Evolutionary conservation across 2,329 filamentous ascomycete species (phyloP).

Genomic region (Colletotrichum cordylinicola): DNA sequence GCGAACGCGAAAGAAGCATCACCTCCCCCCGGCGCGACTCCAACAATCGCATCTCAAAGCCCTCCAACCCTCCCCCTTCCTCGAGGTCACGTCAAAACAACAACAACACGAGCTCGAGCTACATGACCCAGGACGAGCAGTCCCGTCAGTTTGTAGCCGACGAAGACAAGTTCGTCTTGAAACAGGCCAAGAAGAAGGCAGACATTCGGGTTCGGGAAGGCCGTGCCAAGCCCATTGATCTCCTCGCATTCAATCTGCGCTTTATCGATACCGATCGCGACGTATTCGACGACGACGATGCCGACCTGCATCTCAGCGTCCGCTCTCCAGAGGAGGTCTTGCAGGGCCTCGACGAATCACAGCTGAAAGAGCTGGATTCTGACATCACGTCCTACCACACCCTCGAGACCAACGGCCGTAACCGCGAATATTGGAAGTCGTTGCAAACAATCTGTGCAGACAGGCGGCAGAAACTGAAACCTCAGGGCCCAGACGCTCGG

Average conservation of each 20-base stretch:
- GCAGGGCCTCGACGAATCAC: slow-evolving; percentile 68
- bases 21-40: slow-evolving; percentile 62
- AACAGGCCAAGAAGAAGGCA: slow-evolving; percentile 97
- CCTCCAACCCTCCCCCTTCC: slow-evolving; percentile 37
- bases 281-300: slow-evolving; percentile 84
- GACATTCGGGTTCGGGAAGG: slow-evolving; percentile 92
- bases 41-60: slow-evolving; percentile 62
- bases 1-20: slow-evolving; percentile 46
- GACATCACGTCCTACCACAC: slow-evolving; percentile 83
- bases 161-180: slow-evolving; percentile 94
- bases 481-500: slow-evolving; percentile 68
- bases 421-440: slow-evolving; percentile 91
- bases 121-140: slow-evolving; percentile 77
- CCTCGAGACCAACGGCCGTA: slow-evolving; percentile 78
- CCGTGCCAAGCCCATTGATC: slow-evolving; percentile 91
- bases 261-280: slow-evolving; percentile 87
- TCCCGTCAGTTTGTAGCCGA: slow-evolving; percentile 87
- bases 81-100: slow-evolving; percentile 31
- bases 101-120: slow-evolving; percentile 34
- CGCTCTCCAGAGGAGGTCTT: slow-evolving; percentile 84
- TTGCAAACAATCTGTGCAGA: slow-evolving; percentile 86
- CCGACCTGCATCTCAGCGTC: slow-evolving; percentile 75
- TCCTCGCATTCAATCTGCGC: slow-evolving; percentile 87
- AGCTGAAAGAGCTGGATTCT: slow-evolving; percentile 78
- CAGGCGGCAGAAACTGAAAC: slow-evolving; percentile 69